These are phyloP conservation scores for Sorghum bicolor DNA, from an alignment of 176 grass and related monocot species.

Conservation along the genomic window Sorghum_bicolor_NCBIv3 NC_012873.2:51342001-51342500, in stretches of 20 bases:
- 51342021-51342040: not conserved
- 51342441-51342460: not conserved
- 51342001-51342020: not conserved
- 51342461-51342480: not conserved
- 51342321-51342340: not conserved
- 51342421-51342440: not conserved
- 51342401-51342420: not conserved
- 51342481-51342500: not conserved
- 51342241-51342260: not conserved
- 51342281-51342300: not conserved
- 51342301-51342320: not conserved
- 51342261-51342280: not conserved
- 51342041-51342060: not conserved
- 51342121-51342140: not conserved
- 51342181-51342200: not conserved
- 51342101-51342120: not conserved
- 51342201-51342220: not conserved
- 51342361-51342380: not conserved
- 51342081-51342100: not conserved
- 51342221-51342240: not conserved
- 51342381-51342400: no score
- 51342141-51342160: not conserved
- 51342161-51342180: not conserved
- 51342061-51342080: not conserved
- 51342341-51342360: not conserved